Percentiles rank a stretch among this genome's conserved stretches.
These are phyloP conservation scores for Oemleria cerasiformis DNA, from an alignment of 306 rosid genomes.

Conservation along the genomic window DNA sequence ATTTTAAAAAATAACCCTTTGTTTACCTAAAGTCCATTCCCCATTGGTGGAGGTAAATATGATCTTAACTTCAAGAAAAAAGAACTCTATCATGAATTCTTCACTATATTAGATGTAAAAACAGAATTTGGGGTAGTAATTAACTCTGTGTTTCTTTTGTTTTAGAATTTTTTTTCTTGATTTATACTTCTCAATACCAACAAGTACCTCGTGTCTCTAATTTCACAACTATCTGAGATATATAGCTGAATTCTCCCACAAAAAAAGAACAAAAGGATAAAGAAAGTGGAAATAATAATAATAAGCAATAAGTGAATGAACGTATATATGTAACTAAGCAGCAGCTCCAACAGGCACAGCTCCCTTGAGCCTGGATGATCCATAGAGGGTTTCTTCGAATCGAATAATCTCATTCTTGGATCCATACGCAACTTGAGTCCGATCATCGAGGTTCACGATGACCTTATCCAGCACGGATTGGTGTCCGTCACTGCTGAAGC, in stretches of 20 bases:
- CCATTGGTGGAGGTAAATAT: neutral
- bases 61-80: neutral
- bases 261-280: neutral
- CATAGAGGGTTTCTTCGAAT: constrained; percentile 91
- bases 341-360: constrained; percentile 88
- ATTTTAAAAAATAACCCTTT: neutral
- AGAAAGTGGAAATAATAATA: neutral
- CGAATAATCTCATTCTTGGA: constrained; percentile 87
- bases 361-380: constrained; percentile 90
- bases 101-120: neutral
- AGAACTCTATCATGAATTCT: too few relatives aligned
- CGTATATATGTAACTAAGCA: constrained; percentile 36
- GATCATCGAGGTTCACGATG: constrained; percentile 64
- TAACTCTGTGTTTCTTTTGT: neutral
- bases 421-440: constrained; percentile 97
- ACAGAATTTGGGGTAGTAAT: neutral
- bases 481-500: constrained; percentile 86
- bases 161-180: neutral
- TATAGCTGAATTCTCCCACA: neutral
- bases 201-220: constrained; percentile 18
- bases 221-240: neutral
- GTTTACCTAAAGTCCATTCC: neutral
- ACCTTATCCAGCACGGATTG: constrained; percentile 86
- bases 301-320: neutral
- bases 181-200: constrained; percentile 10